These are phyloP conservation scores for Suillus sp. DNA, from an alignment of 768 basidiomycete species.

Conservation along the genomic window DNA sequence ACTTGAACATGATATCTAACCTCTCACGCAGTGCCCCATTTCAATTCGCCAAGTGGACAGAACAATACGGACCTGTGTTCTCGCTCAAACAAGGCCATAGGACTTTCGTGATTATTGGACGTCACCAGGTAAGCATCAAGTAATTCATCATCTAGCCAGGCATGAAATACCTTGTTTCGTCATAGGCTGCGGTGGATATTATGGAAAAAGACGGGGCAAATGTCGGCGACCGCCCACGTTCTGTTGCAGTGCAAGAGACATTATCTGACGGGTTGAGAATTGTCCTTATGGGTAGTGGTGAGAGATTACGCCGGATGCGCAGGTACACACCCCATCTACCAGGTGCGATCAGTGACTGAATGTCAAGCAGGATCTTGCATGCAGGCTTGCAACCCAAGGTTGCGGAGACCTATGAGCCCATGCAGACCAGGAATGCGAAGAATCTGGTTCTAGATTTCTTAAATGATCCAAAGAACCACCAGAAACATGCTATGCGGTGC, in stretches of 20 bases:
- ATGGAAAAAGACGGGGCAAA: slow-evolving; percentile 41
- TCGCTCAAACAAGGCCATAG: slow-evolving; percentile 48
- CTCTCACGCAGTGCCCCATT: slow-evolving; percentile 3
- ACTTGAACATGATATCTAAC: background rate
- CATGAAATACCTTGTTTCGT: background rate
- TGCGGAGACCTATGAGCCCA: background rate
- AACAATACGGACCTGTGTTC: slow-evolving; percentile 62
- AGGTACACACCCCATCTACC: background rate
- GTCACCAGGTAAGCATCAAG: slow-evolving; percentile 18
- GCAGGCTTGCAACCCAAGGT: background rate
- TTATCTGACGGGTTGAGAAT: slow-evolving; percentile 38
- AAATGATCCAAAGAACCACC: background rate
- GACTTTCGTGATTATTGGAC: slow-evolving; percentile 25
- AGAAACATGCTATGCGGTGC: background rate
- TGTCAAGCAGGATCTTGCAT: background rate
- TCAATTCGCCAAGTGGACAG: slow-evolving; percentile 55
- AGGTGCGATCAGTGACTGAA: background rate
- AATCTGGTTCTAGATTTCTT: background rate
- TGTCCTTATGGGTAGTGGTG: slow-evolving; percentile 28
- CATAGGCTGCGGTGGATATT: slow-evolving; percentile 44
- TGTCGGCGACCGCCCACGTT: slow-evolving; percentile 39
- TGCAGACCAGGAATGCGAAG: background rate
- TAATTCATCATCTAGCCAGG: background rate
- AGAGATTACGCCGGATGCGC: slow-evolving; percentile 31
- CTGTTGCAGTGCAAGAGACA: slow-evolving; percentile 37